Percentiles rank a stretch among this genome's conserved stretches.
phyloP scores from a whole-genome alignment of 768 basidiomycete species.

The Kwoniella bestiolae region DNA sequence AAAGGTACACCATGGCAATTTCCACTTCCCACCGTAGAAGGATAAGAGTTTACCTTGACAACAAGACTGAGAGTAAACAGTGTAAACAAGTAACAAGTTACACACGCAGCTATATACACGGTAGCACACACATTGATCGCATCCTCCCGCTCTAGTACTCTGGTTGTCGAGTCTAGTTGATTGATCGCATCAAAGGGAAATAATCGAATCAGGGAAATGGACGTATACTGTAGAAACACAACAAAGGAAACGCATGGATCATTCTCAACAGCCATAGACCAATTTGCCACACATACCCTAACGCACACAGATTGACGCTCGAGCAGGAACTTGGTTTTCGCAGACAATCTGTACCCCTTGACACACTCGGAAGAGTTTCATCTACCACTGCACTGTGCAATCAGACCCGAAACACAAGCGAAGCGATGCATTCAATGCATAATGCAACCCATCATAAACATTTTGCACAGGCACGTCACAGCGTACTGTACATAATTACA shows the following conservation, averaged over 20 bases:
- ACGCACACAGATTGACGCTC: background rate
- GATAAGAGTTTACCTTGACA: background rate
- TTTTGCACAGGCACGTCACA: too few species aligned
- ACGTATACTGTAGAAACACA: background rate
- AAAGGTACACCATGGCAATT: background rate
- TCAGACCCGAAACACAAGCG: background rate
- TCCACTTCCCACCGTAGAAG: too few species aligned
- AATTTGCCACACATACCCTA: background rate
- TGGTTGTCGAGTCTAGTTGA: background rate
- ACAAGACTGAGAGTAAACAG: too few species aligned
- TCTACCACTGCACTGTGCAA: background rate
- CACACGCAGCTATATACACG: background rate
- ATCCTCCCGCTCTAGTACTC: background rate
- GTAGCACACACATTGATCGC: background rate
- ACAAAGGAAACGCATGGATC: background rate
- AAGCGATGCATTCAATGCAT: too few species aligned
- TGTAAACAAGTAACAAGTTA: background rate
- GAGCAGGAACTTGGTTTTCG: background rate
- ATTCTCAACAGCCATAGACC: too few species aligned
- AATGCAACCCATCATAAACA: too few species aligned
- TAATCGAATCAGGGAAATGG: too few species aligned
- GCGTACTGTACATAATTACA: too few species aligned
- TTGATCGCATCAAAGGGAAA: background rate
- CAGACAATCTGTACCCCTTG: background rate
- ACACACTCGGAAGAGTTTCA: too few species aligned